A percentile compares a stretch with the other conserved stretches of the same genome.
These are phyloP conservation scores for Yamadazyma scolyti DNA, from an alignment of 805 yeast genomes.

Conservation along the genomic window DNA sequence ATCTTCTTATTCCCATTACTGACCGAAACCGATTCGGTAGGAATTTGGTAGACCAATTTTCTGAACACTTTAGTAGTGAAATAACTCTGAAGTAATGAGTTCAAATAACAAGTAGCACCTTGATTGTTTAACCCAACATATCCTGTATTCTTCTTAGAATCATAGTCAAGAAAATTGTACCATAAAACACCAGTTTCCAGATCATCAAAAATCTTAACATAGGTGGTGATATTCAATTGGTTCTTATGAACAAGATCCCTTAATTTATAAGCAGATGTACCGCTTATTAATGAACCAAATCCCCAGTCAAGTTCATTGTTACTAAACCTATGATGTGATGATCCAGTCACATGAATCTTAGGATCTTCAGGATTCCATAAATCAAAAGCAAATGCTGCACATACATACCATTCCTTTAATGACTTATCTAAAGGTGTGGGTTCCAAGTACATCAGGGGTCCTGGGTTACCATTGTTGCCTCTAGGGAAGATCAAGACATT, in stretches of 20 bases:
- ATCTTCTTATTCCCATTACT: slow-evolving; percentile 18
- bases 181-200: slow-evolving; percentile 88
- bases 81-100: slow-evolving; percentile 87
- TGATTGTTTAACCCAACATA: slow-evolving; percentile 91
- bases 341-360: slow-evolving; percentile 51
- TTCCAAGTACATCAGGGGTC: slow-evolving; percentile 73
- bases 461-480: slow-evolving; percentile 56
- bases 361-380: slow-evolving; percentile 80
- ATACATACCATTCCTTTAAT: slow-evolving; percentile 86
- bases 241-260: slow-evolving; percentile 48
- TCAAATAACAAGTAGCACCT: slow-evolving; percentile 97
- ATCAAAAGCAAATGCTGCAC: slow-evolving; percentile 86
- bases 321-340: slow-evolving; percentile 76
- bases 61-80: slow-evolving; percentile 82
- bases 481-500: slow-evolving; percentile 72
- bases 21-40: slow-evolving; percentile 50
- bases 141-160: slow-evolving; percentile 85
- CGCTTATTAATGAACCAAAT: slow-evolving; percentile 70
- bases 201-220: slow-evolving; percentile 75
- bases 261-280: slow-evolving; percentile 20
- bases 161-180: slow-evolving; percentile 82
- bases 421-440: slow-evolving; percentile 59
- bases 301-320: slow-evolving; percentile 93
- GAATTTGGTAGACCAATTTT: slow-evolving; percentile 83
- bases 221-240: slow-evolving; percentile 67